Base-by-base conservation (phyloP, 2,329 filamentous ascomycete species). In the Xylaria sp. region DNA sequence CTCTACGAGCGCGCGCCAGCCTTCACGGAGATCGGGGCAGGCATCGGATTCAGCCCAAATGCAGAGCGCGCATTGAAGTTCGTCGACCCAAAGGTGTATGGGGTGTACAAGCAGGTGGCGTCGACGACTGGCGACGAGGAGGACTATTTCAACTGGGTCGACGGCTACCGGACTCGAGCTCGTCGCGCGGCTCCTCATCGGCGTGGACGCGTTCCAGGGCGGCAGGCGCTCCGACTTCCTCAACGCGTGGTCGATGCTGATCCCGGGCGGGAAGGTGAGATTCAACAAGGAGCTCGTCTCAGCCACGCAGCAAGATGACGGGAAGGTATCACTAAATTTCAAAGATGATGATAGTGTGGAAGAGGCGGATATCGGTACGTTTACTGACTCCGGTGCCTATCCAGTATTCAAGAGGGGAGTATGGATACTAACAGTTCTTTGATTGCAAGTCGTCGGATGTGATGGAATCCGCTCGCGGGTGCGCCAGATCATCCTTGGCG, bases 381-480 rank as follows among this genome's bases (percentile, higher is more conserved):
- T 8, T 25, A 28, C 23, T 37, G 1, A n/a, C 31, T 17, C 42
- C 15, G n/a, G 5, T 12, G 28, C 14, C 2, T 12, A n/a, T n/a
- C n/a, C n/a, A n/a, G n/a, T n/a, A n/a, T n/a, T n/a, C n/a, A n/a
- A n/a, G n/a, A n/a, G n/a, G n/a, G n/a, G n/a, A n/a, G n/a, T n/a
- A n/a, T n/a, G n/a, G n/a, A n/a, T n/a, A n/a, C 58, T 63, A 14
- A 63, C 52, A 53, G 60, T 46, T 12, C 37, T 8, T 25, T 3
- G 37, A n/a, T 47, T 17, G 2, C 2, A 65, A 73, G 82, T 87
- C 0, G 78, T 90, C 59, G 87, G 85, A 4, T 88, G 85, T 70
- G 88, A 90, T 73, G 88, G 88, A 0, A 87, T 90, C 69, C 86
- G 86, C 70, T 87, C 84, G 0, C 76, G 78, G 3, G 78, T 84